Base-by-base conservation (phyloP, 2,329 filamentous ascomycete species). In the Diaporthe longicolla region DNA sequence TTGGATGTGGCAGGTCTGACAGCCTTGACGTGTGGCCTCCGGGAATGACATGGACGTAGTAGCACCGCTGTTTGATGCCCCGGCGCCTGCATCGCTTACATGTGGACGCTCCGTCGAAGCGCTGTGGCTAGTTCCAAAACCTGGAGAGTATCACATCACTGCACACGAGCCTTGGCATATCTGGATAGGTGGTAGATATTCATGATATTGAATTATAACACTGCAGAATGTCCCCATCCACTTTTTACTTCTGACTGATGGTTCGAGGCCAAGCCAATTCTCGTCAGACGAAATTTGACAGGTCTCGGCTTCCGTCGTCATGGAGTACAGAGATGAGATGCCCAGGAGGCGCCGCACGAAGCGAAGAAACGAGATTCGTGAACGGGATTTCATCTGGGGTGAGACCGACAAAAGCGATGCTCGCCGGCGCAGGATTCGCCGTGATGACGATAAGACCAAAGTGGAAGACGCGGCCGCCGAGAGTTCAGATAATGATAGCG, bases 91-190 rank as follows among this genome's bases (percentile, higher is more conserved):
- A 11, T 52, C 21, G 43, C 43, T 19, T 66, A 8, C 61, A 66
- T 52, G 61, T 50, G 37, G 61, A 19, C 43, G 43, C 11, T 37
- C 43, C 45, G 21, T 24, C 43, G 61, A 66, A 52, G 45, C 45
- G 45, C 61, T 6, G 2, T 13, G 61, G 61, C 61, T 24, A 17
- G 61, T 66, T 52, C 45, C 61, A 50, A 66, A 66, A 66, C 61
- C 19, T 35, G 29, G 29, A 37, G 21, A 66, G 61, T 66, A 37
- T 66, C 61, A 50, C 43, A 52, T 26, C 26, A 66, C 61, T 24
- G 61, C 61, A 66, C 45, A 17, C 6, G 29, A 66, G 43, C 61
- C 61, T 66, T 66, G 61, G 61, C 61, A 66, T 50, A 26, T 66
- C 43, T 66, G 29, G 61, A 11, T 48, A 4, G 61, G 50, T 50